These are phyloP conservation scores for Rhexocercosporidium sp. DNA, from an alignment of 2,329 filamentous ascomycete genomes.

Conservation along the genomic window DNA sequence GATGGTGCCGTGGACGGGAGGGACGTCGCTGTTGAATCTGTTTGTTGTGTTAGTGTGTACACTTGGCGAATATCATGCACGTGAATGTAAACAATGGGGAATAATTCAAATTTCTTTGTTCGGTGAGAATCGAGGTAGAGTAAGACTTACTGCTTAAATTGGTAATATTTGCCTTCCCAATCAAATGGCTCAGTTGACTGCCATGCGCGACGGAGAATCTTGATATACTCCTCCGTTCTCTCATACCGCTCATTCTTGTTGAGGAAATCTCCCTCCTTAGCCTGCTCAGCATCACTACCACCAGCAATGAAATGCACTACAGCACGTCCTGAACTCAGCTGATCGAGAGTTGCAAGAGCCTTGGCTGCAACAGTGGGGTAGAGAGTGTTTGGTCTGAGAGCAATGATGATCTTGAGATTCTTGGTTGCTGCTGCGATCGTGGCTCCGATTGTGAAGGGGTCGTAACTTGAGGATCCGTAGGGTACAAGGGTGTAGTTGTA, in stretches of 20 bases:
- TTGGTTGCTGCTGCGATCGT: slow-evolving; percentile 62
- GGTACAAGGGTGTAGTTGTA: slow-evolving; percentile 68
- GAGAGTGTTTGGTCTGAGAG: slow-evolving; percentile 64
- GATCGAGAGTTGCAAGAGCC: slow-evolving; percentile 64
- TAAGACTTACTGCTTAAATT: slow-evolving; percentile 53
- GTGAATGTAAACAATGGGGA: no score
- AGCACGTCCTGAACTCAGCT: slow-evolving; percentile 60
- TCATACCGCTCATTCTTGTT: slow-evolving; percentile 62
- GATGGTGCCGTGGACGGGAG: slow-evolving; percentile 58
- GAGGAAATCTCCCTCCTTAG: slow-evolving; percentile 63
- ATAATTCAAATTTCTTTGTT: not conserved
- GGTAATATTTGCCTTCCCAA: slow-evolving; percentile 64
- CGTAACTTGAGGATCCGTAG: slow-evolving; percentile 59
- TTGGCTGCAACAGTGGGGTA: slow-evolving; percentile 68
- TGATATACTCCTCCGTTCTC: slow-evolving; percentile 65
- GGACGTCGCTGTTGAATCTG: slow-evolving; percentile 58
- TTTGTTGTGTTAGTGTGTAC: not conserved
- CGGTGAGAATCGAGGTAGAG: not conserved
- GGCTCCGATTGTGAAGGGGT: slow-evolving; percentile 63
- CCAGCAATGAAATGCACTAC: slow-evolving; percentile 69
- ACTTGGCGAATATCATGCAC: no score
- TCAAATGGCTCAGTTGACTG: slow-evolving; percentile 61
- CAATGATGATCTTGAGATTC: slow-evolving; percentile 65
- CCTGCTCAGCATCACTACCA: slow-evolving; percentile 64
- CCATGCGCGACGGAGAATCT: slow-evolving; percentile 64